Evolutionary conservation across 2,329 filamentous ascomycete species (phyloP), one percentile per base, ranked within the genome.

Genomic region (Beauveria caledonica): DNA sequence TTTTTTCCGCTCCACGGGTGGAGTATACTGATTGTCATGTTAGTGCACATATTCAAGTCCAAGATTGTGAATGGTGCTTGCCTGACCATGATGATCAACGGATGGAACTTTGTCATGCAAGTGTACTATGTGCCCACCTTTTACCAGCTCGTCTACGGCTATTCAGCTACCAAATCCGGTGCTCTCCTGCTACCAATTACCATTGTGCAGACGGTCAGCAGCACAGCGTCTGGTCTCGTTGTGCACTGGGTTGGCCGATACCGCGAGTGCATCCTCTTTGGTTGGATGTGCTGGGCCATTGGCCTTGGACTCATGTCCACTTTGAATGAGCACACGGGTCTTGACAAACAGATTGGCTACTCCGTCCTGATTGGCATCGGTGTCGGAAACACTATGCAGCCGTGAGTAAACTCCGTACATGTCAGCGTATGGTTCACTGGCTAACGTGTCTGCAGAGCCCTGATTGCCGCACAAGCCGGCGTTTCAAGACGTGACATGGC

Each of bases 41-140:
- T 6, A 67, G 74, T 83, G 40, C 77, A 81, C 63, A 80, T 86
- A 17, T 83, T 84, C 73, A 77, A 77, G 64, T 76, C 73, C 1
- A 72, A 71, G 17, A 80, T 83, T 33, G 79, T 83, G 33, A 81
- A 80, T 40, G 80, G 81, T 1, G 79, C 80, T 1, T 82, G 78
- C 62, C 63, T 84, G 19, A 82, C 79, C 17, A 82, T 82, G 78
- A 79, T 80, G 40, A 77, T 84, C 66, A 83, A 83, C 55, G 81
- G 81, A 3, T 84, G 81, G 81, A 83, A 83, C 63, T 83, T 83
- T 60, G 72, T 83, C 25, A 77, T 81, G n/a, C 81, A 84, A 63
- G 71, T 81, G 8, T 80, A 80, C 63, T 80, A 76, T 60, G 73
- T 78, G 5, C 75, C 75, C 0, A 71, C 73, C 0, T 79, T 78